Percentiles rank a stretch among this genome's conserved stretches.
These are phyloP conservation scores for Tagetes patula DNA, from an alignment of 129 eudicot genomes.

Conservation along the genomic window DNA sequence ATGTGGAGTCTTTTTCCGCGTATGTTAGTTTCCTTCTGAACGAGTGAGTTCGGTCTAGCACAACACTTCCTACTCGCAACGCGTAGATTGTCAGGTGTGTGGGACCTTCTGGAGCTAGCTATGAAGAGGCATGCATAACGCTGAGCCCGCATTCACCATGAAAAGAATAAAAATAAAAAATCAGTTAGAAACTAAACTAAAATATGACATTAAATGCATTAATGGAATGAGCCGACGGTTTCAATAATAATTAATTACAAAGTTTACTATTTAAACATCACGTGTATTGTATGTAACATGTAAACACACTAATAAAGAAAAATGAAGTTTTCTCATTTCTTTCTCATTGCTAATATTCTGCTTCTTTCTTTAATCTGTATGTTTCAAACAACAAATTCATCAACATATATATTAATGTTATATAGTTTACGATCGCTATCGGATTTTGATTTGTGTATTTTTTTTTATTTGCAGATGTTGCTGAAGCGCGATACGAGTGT, in stretches of 20 bases:
- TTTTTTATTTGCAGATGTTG: slow-evolving; percentile 8
- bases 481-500: slow-evolving; percentile 23
- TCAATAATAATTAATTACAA: neutral
- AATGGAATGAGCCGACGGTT: neutral
- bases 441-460: neutral
- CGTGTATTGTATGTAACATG: too few relatives aligned
- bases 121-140: too few relatives aligned
- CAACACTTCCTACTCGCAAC: too few relatives aligned
- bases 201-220: neutral
- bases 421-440: neutral
- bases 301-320: neutral
- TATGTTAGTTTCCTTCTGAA: too few relatives aligned
- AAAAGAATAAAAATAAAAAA: neutral
- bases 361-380: slow-evolving; percentile 5
- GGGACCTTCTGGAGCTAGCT: too few relatives aligned
- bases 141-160: too few relatives aligned
- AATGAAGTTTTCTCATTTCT: slow-evolving; percentile 3
- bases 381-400: neutral
- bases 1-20: too few relatives aligned
- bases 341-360: neutral
- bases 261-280: slow-evolving; percentile 8
- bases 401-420: neutral
- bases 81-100: too few relatives aligned
- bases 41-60: too few relatives aligned
- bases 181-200: neutral